A percentile compares a stretch with the other conserved stretches of the same genome.
Evolutionary conservation across 1,284 basidiomycete species (phyloP).

Genomic region (Heterobasidion parviporum): DNA sequence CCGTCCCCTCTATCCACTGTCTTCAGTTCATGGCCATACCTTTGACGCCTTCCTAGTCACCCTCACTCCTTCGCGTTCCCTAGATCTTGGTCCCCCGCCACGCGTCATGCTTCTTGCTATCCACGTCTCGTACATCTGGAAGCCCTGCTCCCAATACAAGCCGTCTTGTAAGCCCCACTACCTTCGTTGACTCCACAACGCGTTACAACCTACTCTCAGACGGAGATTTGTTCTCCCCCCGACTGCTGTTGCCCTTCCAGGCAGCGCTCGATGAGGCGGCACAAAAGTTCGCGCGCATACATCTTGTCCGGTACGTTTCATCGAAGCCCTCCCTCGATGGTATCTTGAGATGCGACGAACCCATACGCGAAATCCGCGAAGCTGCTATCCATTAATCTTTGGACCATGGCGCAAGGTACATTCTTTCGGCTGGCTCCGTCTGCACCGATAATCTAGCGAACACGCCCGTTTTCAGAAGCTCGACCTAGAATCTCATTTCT

Average conservation of each 20-base stretch:
- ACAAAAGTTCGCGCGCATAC: constrained; percentile 43
- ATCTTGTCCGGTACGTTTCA: constrained; percentile 45
- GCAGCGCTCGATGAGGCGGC: constrained; percentile 43
- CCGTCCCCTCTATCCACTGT: background rate
- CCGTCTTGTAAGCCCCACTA: background rate
- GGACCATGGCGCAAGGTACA: constrained; percentile 54
- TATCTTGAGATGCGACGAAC: background rate
- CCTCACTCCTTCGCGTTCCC: constrained; percentile 6
- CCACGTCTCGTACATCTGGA: constrained; percentile 12
- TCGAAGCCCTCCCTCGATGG: background rate
- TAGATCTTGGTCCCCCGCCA: background rate
- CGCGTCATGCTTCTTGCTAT: constrained; percentile 7
- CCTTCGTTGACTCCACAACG: background rate
- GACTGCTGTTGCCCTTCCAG: constrained; percentile 41
- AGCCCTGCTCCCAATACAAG: background rate
- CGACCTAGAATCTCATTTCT: constrained; percentile 39
- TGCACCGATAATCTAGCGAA: background rate
- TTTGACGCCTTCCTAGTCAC: constrained; percentile 3
- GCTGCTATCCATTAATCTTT: constrained; percentile 69
- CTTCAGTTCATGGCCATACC: background rate
- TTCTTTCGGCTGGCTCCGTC: constrained; percentile 6
- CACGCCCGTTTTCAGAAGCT: constrained; percentile 37
- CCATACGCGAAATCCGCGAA: constrained; percentile 19
- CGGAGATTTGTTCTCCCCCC: constrained; percentile 29
- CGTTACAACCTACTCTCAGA: background rate